Conservation (phyloP, 192 early-diverging fungal species). For the Chytriomyces hyalinus region DNA sequence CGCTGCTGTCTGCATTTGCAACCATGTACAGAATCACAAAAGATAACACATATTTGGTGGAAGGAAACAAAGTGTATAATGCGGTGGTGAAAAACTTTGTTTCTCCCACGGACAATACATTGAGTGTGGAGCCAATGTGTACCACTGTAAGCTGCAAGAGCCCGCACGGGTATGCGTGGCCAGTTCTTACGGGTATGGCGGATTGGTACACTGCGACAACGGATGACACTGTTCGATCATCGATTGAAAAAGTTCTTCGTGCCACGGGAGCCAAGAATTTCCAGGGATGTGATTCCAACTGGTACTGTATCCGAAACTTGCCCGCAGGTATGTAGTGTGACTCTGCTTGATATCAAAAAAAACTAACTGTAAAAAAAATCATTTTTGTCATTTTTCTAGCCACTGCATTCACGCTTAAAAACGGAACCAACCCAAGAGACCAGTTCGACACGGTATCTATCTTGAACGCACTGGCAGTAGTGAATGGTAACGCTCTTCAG, state of each 20-base stretch:
- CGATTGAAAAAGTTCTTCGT: not conserved
- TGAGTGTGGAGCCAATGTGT: not conserved
- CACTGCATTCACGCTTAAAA: constrained; percentile 28
- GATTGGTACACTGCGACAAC: constrained; percentile 29
- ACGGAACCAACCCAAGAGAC: constrained; percentile 37
- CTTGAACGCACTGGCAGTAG: constrained; percentile 23
- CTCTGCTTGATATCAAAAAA: not conserved
- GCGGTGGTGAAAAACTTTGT: not conserved
- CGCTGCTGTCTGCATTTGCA: constrained; percentile 14
- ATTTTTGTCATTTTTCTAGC: no score
- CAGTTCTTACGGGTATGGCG: constrained; percentile 23
- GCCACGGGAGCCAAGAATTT: constrained; percentile 15
- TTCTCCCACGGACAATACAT: not conserved
- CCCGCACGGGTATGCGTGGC: constrained; percentile 33
- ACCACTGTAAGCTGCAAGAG: not conserved
- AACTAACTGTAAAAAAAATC: not conserved
- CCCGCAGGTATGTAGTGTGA: constrained; percentile 10
- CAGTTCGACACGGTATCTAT: constrained; percentile 33
- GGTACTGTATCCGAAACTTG: constrained; percentile 40
- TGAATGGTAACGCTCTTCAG: constrained; percentile 1
- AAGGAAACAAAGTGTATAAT: constrained; percentile 12
- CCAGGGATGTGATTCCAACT: constrained; percentile 24
- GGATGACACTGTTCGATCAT: not conserved
- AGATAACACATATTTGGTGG: constrained; percentile 11
- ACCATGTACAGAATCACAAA: constrained; percentile 21